A percentile compares a stretch with the other conserved stretches of the same genome.
Evolutionary conservation across 2,329 filamentous ascomycete genomes (phyloP).

Genomic region (Neonectria magnoliae): DNA sequence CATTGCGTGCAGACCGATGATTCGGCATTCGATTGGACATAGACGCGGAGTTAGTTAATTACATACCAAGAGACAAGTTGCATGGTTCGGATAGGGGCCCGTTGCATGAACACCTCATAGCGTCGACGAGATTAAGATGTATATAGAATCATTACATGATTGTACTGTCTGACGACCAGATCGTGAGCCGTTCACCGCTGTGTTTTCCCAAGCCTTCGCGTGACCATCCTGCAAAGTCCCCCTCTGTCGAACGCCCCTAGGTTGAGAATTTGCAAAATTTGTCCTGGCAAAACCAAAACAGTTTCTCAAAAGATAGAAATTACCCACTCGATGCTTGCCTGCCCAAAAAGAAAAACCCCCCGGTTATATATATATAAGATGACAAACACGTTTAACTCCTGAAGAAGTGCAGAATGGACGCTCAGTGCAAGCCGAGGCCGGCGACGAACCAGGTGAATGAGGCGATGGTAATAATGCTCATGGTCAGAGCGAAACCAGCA

Average conservation of each 20-base stretch:
- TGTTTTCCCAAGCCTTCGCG: constrained; percentile 23
- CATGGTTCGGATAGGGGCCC: constrained; percentile 15
- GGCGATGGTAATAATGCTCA: constrained; percentile 65
- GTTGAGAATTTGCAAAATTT: constrained; percentile 27
- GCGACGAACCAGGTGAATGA: constrained; percentile 73
- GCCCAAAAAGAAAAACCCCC: constrained; percentile 19
- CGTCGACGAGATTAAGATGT: constrained; percentile 37
- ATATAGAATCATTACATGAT: constrained; percentile 40
- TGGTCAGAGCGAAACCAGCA: constrained; percentile 61
- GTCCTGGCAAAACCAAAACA: constrained; percentile 25
- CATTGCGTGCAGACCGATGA: not conserved
- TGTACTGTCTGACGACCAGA: constrained; percentile 33
- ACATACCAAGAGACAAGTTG: not conserved
- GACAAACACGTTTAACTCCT: constrained; percentile 28
- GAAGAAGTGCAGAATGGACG: constrained; percentile 11
- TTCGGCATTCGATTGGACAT: not conserved
- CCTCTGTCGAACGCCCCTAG: constrained; percentile 34
- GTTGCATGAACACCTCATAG: constrained; percentile 8
- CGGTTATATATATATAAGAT: constrained; percentile 10
- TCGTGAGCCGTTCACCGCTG: constrained; percentile 36
- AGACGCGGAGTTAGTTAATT: constrained; percentile 1
- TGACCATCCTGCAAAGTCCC: constrained; percentile 28
- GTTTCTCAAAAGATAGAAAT: constrained; percentile 21
- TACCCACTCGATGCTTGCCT: constrained; percentile 39
- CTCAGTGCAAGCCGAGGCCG: constrained; percentile 55